phyloP scores from a whole-genome alignment of 129 eudicot species.

The Tagetes patula region DNA sequence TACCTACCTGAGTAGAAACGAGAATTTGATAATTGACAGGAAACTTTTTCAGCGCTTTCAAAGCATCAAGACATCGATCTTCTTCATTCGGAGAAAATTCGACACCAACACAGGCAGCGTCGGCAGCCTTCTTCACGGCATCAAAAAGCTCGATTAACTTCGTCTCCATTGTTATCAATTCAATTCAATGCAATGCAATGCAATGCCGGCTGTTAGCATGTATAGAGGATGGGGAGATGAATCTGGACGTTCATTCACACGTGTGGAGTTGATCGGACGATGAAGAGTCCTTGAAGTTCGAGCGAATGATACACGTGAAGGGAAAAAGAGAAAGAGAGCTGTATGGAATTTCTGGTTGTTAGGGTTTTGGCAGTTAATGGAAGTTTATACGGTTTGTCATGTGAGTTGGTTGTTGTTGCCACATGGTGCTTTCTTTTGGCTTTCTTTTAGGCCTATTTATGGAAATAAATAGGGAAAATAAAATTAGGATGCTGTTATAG shows the following conservation, averaged over 20 bases:
- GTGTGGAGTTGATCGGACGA: slow-evolving; percentile 35
- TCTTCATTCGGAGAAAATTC: slow-evolving; percentile 52
- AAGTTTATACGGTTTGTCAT: slow-evolving; percentile 20
- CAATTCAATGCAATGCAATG: slow-evolving; percentile 2
- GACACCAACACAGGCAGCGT: slow-evolving; percentile 40
- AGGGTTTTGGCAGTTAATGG: slow-evolving; percentile 33
- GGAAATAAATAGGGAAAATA: too few relatives aligned
- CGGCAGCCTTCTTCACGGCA: slow-evolving; percentile 77
- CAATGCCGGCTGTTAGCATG: not conserved
- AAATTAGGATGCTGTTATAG: too few relatives aligned
- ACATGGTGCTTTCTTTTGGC: slow-evolving; percentile 15
- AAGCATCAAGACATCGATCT: slow-evolving; percentile 74
- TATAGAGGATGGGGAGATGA: not conserved
- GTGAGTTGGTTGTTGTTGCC: slow-evolving; percentile 23
- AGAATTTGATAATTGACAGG: slow-evolving; percentile 79
- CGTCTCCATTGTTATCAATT: slow-evolving; percentile 50
- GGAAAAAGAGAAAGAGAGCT: not conserved
- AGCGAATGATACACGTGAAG: slow-evolving; percentile 19
- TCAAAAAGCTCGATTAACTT: slow-evolving; percentile 73
- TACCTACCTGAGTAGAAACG: slow-evolving; percentile 70
- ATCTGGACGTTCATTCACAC: slow-evolving; percentile 23
- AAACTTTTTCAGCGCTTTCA: slow-evolving; percentile 58
- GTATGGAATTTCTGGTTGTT: slow-evolving; percentile 22
- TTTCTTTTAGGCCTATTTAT: slow-evolving; percentile 10
- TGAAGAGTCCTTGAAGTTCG: slow-evolving; percentile 33